phyloP scores from a whole-genome alignment of 1,284 basidiomycete species.

The Puccinia novopanici region DNA sequence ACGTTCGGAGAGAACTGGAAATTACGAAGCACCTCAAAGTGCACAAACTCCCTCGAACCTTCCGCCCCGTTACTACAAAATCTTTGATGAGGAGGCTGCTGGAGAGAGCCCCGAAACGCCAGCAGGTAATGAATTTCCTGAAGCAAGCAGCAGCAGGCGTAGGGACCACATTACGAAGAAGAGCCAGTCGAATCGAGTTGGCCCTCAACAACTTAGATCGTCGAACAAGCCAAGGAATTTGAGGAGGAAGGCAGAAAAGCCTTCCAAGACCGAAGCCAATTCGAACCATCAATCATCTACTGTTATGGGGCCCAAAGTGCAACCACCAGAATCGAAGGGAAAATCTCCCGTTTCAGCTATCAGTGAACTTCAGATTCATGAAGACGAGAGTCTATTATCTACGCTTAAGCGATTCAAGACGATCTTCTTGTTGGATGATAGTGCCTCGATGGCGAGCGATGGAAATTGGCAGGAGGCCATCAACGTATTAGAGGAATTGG shows the following conservation, averaged over 20 bases:
- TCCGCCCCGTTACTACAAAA: not conserved
- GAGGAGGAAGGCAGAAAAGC: not conserved
- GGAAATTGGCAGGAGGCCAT: slow-evolving; percentile 18
- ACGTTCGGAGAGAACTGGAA: not conserved
- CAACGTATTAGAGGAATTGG: not conserved
- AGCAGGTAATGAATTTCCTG: not conserved
- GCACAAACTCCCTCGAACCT: not conserved
- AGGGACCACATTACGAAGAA: not conserved
- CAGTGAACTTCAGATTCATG: slow-evolving; percentile 1
- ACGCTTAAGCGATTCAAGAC: slow-evolving; percentile 30
- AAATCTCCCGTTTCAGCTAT: not conserved
- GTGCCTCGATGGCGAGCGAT: slow-evolving; percentile 32
- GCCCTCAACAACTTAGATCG: not conserved
- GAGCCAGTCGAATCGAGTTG: not conserved
- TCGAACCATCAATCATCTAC: not conserved
- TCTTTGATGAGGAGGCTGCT: not conserved
- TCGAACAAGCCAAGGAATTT: not conserved
- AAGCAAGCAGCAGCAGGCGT: not conserved
- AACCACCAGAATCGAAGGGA: not conserved
- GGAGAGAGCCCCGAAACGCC: not conserved
- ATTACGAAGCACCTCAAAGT: not conserved
- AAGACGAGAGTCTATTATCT: slow-evolving; percentile 20
- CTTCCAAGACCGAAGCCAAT: not conserved
- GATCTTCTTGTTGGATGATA: slow-evolving; percentile 35
- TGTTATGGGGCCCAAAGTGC: no score